Evolutionary conservation across 1,284 basidiomycete genomes (phyloP), one percentile per base, ranked within the genome.

Genomic region (Moesziomyces parantarcticus): DNA sequence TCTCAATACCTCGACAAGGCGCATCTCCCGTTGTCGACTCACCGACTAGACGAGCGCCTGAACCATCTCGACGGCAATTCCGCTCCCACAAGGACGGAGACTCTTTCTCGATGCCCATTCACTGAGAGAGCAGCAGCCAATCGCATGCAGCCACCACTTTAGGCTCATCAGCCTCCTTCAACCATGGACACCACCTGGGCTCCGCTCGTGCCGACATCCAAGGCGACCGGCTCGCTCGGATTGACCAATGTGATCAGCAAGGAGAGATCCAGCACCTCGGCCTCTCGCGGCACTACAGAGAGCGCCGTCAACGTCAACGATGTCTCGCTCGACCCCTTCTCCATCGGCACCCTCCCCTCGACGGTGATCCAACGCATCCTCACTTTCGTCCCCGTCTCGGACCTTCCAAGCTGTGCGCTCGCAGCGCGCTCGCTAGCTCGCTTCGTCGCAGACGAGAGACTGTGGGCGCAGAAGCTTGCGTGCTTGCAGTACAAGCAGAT

Each of bases 401-500:
- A 77, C 23, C 54, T 79, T 2, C 53, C 59, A 13, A 63, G 54
- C 25, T 75, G 69, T 39, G 73, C 76, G 13, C 54, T 61, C 1
- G 55, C 73, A 18, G 65, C 64, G 16, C 25, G 75, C 20, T n/a
- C 64, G 1, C 52, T 81, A 1, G 76, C 77, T 8, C 52, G 64
- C n/a, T 72, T 75, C 29, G 75, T 79, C 23, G 71, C 76, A 1
- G 67, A 73, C 25, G 78, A 80, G 16, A 32, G 64, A 1, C 47
- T 78, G n/a, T 81, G 79, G 79, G 56, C 61, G 1, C 53, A 55
- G 10, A 67, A 72, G 42, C 44, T 74, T 2, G 55, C 57, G 4
- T 60, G 45, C 5, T 43, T 79, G 0, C 58, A 76, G 39, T 81
- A 74, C 62, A 55, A 55, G 22, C 57, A 60, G 18, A 62, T 78